Percentiles rank a stretch among this genome's conserved stretches.
Evolutionary conservation across 257 asterid genomes (phyloP).

Genomic region (Thymus mandschuricus): DNA sequence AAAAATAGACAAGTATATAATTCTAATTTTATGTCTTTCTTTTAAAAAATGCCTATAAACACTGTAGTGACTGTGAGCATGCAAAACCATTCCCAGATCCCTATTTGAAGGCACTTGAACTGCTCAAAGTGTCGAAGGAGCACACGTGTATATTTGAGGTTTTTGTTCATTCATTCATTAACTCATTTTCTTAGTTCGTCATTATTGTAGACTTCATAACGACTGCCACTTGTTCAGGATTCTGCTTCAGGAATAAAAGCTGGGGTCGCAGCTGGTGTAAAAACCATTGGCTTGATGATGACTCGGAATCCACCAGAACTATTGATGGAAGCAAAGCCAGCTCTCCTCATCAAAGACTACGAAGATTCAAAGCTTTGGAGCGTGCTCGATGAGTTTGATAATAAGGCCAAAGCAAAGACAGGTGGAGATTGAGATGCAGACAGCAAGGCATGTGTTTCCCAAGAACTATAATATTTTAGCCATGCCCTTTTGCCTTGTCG

Average conservation of each 20-base stretch:
- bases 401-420: constrained; percentile 23
- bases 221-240: constrained; percentile 54
- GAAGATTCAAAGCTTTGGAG: constrained; percentile 89
- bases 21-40: no score
- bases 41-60: no score
- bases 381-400: constrained; percentile 72
- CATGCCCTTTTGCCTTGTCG: no score
- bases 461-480: neutral
- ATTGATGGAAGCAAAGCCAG: constrained; percentile 77
- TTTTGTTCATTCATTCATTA: constrained; percentile 26
- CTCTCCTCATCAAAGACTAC: constrained; percentile 78
- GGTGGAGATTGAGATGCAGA: constrained; percentile 22
- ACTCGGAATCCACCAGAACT: constrained; percentile 78
- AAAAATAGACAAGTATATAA: no score
- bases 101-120: constrained; percentile 84
- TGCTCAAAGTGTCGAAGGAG: constrained; percentile 81
- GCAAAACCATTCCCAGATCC: constrained; percentile 95
- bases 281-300: constrained; percentile 70
- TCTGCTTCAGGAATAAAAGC: constrained; percentile 94
- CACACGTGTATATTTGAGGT: constrained; percentile 92
- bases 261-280: constrained; percentile 92
- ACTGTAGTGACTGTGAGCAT: constrained; percentile 73
- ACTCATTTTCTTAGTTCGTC: neutral
- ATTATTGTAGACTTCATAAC: neutral
- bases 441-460: neutral